Evolutionary conservation across 768 basidiomycete genomes (phyloP), one percentile per base, ranked within the genome.

Genomic region (Harrya chromipes): DNA sequence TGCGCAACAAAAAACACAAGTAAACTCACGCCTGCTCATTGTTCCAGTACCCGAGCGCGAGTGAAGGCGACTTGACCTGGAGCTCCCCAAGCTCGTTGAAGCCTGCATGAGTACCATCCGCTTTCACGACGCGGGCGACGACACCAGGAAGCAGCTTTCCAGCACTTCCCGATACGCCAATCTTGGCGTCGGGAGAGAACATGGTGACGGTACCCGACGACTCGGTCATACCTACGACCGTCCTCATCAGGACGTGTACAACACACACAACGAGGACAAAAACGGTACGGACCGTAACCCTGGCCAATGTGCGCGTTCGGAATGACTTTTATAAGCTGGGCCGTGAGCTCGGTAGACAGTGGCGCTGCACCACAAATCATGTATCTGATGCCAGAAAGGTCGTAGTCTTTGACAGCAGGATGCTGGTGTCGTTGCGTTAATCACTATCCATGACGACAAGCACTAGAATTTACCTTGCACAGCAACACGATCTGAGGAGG

Each of bases 401-500:
- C 75, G 40, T 75, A 73, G 5, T 76, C 65, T 57, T 73, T 75
- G 45, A 69, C 68, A 4, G 69, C 72, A n/a, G 79, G 80, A 57
- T 82, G 77, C 81, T 84, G 40, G 13, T 40, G 35, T 29, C 27
- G 50, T 56, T 40, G 43, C 2, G 14, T 33, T 7, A 21, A 20
- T 34, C 21, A 19, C 5, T 17, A 36, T 43, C 40, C 46, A 29
- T 14, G 43, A 33, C 11, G 3, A 3, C 16, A 24, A 24, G 19
- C 38, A 31, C 33, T 0, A n/a, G n/a, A 36, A 47, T 55, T 41
- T 56, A 81, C 83, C 72, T 86, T 86, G 73, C 80, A 81, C n/a
- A 86, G 64, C 14, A 84, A 68, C 10, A 86, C 78, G 6, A 83
- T 74, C 48, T 84, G 81, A 16, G 84, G 84, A 16, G 84, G 84